Conservation (phyloP, 345 rosid species). For the Balakata baccata region DNA sequence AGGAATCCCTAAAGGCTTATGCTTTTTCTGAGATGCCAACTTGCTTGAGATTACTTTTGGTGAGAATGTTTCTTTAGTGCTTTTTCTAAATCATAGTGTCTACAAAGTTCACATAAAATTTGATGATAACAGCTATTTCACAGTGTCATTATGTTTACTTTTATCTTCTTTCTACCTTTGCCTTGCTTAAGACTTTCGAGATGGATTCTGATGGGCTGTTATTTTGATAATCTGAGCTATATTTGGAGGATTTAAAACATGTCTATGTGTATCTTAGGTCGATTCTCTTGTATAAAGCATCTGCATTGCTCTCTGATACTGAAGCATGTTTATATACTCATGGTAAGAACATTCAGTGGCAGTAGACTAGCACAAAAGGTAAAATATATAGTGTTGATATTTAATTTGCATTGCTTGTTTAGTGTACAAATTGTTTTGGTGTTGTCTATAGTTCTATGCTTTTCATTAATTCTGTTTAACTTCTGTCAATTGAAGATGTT, state of each 20-base stretch:
- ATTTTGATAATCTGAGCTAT: not conserved
- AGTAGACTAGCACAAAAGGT: too few relatives aligned
- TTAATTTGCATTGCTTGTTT: not conserved
- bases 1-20: too few relatives aligned
- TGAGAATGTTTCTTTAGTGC: not conserved
- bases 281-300: not conserved
- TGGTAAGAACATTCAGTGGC: too few relatives aligned
- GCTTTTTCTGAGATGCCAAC: too few relatives aligned
- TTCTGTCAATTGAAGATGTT: not conserved
- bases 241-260: not conserved
- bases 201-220: not conserved
- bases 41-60: too few relatives aligned
- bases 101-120: not conserved
- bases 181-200: not conserved
- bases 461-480: not conserved
- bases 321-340: too few relatives aligned
- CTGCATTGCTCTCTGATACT: not conserved
- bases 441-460: not conserved
- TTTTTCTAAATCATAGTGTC: not conserved
- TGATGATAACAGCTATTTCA: not conserved
- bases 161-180: not conserved
- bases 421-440: not conserved
- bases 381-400: not conserved
- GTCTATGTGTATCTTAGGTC: not conserved
- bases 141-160: not conserved